Percentiles rank a stretch among this genome's conserved stretches.
Evolutionary conservation across 148 eudicot species (phyloP).

Genomic region (Selenicereus undatus): DNA sequence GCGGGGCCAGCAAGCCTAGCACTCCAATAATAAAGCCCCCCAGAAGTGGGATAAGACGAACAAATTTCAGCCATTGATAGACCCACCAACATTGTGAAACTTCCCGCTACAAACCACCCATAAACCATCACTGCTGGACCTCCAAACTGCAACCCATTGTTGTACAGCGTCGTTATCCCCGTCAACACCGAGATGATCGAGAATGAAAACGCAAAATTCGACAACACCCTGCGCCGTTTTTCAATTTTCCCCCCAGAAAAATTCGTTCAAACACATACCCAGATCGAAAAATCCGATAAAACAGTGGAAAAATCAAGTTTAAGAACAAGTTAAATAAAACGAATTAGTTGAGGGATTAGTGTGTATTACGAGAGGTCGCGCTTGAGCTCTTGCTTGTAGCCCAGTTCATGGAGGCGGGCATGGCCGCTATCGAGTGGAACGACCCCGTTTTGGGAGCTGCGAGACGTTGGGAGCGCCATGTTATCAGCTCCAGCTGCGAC

Average conservation of each 20-base stretch:
- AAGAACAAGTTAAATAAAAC: background rate
- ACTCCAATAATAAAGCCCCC: conserved; percentile 93
- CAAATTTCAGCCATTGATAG: conserved; percentile 93
- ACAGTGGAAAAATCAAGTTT: background rate
- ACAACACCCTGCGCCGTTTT: conserved; percentile 54
- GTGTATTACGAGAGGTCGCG: conserved; percentile 69
- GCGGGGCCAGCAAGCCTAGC: conserved; percentile 84
- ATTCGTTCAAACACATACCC: background rate
- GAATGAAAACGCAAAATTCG: conserved; percentile 81
- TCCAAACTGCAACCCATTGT: conserved; percentile 59
- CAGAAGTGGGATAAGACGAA: conserved; percentile 88
- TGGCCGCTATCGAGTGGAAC: conserved; percentile 46
- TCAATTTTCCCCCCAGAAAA: background rate
- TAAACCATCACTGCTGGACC: conserved; percentile 72
- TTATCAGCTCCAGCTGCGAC: conserved; percentile 14
- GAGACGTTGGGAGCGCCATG: conserved; percentile 30
- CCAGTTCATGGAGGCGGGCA: conserved; percentile 58
- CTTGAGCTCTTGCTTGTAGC: conserved; percentile 90
- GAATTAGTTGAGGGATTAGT: background rate
- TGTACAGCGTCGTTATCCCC: conserved; percentile 75
- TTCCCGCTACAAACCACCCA: conserved; percentile 80
- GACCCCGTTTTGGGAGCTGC: conserved; percentile 15
- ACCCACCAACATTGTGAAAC: conserved; percentile 77
- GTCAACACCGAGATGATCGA: conserved; percentile 83
- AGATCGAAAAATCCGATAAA: background rate